Percentiles rank a stretch among this genome's conserved stretches.
Conservation (phyloP, 306 rosid species). For the Quercus glauca region DNA sequence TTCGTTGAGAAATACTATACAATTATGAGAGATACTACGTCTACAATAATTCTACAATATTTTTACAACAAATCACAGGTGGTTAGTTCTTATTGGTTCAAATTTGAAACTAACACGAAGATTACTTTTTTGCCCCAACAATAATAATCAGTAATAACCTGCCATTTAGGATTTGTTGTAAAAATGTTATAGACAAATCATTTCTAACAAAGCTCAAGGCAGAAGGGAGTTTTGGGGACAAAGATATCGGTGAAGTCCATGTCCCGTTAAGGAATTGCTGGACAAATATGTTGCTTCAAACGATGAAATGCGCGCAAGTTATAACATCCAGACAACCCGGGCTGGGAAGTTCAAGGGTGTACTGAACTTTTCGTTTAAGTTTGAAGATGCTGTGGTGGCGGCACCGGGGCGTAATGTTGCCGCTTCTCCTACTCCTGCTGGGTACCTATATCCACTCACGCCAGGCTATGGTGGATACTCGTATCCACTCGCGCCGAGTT, state of each 20-base stretch:
- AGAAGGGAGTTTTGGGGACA: constrained; percentile 29
- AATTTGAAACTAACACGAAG: too few relatives aligned
- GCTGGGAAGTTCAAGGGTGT: constrained; percentile 35
- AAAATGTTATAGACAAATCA: too few relatives aligned
- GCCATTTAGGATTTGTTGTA: too few relatives aligned
- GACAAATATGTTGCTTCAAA: constrained; percentile 2
- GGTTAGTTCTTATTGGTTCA: too few relatives aligned
- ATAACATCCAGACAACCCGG: constrained; percentile 18
- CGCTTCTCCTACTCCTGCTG: background rate
- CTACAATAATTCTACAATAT: too few relatives aligned
- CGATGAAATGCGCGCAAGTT: constrained; percentile 8
- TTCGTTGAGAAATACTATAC: too few relatives aligned
- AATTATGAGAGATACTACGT: too few relatives aligned
- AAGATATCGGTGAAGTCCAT: constrained; percentile 34
- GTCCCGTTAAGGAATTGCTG: constrained; percentile 36
- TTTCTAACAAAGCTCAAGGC: too few relatives aligned
- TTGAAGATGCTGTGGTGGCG: constrained; percentile 14
- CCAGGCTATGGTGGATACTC: constrained; percentile 16
- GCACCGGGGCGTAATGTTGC: too few relatives aligned
- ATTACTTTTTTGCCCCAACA: too few relatives aligned
- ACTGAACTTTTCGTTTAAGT: constrained; percentile 30
- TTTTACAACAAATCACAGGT: too few relatives aligned
- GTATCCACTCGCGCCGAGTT: constrained; percentile 24
- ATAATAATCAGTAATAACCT: too few relatives aligned
- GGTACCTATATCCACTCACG: constrained; percentile 13